phyloP scores from a whole-genome alignment of 177 flowering plant species.

The Tripterygium wilfordii region DNA sequence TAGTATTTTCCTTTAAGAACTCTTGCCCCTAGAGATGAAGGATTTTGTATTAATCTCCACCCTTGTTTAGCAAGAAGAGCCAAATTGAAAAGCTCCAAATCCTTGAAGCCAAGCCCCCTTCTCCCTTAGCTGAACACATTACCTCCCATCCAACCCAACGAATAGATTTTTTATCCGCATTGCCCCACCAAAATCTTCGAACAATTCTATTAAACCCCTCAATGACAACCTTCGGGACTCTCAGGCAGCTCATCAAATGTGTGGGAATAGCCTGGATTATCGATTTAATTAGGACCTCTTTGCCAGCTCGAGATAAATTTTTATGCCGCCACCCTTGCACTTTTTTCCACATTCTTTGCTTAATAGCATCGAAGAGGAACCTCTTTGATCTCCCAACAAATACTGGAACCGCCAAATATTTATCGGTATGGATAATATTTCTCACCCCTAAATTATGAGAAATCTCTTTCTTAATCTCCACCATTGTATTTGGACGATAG shows the following conservation, averaged over 20 bases:
- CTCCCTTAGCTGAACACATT: background rate
- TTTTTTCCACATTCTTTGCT: too few relatives aligned
- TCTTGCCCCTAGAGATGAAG: background rate
- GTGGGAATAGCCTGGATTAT: background rate
- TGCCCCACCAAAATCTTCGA: background rate
- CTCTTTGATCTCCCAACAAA: background rate
- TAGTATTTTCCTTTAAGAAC: background rate
- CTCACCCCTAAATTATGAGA: background rate
- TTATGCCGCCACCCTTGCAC: background rate
- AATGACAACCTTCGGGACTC: background rate
- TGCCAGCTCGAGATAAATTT: background rate
- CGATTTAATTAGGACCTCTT: background rate
- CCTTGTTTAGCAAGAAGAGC: constrained; percentile 1
- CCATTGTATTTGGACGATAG: too few relatives aligned
- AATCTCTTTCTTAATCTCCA: background rate
- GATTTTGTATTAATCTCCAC: background rate
- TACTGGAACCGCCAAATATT: background rate
- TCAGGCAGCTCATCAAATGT: background rate
- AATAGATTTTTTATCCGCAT: background rate
- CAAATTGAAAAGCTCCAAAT: background rate
- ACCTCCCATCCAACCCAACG: background rate
- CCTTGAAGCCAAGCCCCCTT: background rate
- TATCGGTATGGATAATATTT: background rate
- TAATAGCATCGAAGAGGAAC: background rate
- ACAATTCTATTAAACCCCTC: background rate